Evolutionary conservation across 2,329 filamentous ascomycete species (phyloP).

Genomic region (Monosporascus sp.): DNA sequence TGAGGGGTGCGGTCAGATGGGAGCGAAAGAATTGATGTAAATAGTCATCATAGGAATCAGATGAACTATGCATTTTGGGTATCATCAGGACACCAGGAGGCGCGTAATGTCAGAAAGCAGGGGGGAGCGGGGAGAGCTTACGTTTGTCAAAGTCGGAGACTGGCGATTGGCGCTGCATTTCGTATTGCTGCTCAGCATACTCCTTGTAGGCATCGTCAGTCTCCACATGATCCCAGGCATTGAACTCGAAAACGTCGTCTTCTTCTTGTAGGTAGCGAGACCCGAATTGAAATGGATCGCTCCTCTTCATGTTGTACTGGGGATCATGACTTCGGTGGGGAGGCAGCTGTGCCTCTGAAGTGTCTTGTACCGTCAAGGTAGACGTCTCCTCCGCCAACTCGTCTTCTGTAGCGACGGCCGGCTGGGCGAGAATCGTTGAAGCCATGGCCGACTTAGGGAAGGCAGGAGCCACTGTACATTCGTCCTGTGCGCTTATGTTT

Average conservation of each 20-base stretch:
- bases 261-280: slow-evolving; percentile 76
- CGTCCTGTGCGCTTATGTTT: slow-evolving; percentile 1
- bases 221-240: slow-evolving; percentile 97
- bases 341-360: slow-evolving; percentile 31
- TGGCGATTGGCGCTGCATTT: slow-evolving; percentile 76
- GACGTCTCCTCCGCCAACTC: slow-evolving; percentile 21
- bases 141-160: slow-evolving; percentile 91
- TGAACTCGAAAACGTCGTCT: slow-evolving; percentile 94
- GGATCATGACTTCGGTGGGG: slow-evolving; percentile 68
- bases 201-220: slow-evolving; percentile 83
- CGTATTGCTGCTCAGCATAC: slow-evolving; percentile 79
- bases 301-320: slow-evolving; percentile 72
- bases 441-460: slow-evolving; percentile 14
- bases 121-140: slow-evolving; percentile 34
- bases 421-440: slow-evolving; percentile 6
- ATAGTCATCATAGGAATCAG: slow-evolving; percentile 60
- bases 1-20: slow-evolving; percentile 53
- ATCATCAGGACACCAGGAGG: slow-evolving; percentile 46
- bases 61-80: slow-evolving; percentile 63
- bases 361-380: slow-evolving; percentile 21
- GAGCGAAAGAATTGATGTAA: slow-evolving; percentile 63
- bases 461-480: neutral
- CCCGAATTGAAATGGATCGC: slow-evolving; percentile 92
- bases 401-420: slow-evolving; percentile 16
- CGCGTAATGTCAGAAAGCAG: neutral